Percentiles rank a stretch among this genome's conserved stretches.
These are phyloP conservation scores for Umbellularia californica DNA, from an alignment of 164 flowering plant species.

Conservation along the genomic window DNA sequence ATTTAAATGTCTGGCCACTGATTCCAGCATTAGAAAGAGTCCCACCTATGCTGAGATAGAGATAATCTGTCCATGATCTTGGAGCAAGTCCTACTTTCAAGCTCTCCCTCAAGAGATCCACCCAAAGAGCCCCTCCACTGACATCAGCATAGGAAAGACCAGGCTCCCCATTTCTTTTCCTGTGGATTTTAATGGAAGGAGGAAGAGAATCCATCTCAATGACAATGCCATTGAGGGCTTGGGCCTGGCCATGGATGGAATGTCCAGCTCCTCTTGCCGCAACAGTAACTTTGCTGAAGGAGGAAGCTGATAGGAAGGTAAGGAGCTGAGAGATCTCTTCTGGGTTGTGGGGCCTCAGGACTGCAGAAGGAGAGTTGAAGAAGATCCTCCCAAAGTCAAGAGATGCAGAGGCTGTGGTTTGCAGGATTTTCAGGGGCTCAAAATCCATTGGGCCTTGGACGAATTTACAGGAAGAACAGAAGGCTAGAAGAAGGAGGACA, in stretches of 20 bases:
- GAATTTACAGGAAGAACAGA: conserved; percentile 25
- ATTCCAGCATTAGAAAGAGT: conserved; percentile 45
- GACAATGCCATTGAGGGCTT: conserved; percentile 36
- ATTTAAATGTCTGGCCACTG: conserved; percentile 40
- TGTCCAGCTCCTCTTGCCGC: conserved; percentile 43
- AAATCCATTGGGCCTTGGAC: conserved; percentile 35
- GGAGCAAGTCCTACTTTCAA: conserved; percentile 36
- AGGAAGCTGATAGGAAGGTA: conserved; percentile 19
- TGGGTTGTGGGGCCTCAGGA: conserved; percentile 25
- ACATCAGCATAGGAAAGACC: conserved; percentile 33
- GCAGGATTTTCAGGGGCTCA: conserved; percentile 25
- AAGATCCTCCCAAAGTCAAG: conserved; percentile 30
- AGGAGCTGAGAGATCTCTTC: conserved; percentile 30
- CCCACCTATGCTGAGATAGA: conserved; percentile 37
- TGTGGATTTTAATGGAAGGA: conserved; percentile 21
- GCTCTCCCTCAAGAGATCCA: conserved; percentile 27
- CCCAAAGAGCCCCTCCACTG: conserved; percentile 37
- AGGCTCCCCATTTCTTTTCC: conserved; percentile 1
- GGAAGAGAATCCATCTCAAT: conserved; percentile 34
- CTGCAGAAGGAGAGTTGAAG: conserved; percentile 31
- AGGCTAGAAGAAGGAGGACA: conserved; percentile 20
- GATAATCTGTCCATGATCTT: conserved; percentile 42
- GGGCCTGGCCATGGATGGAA: conserved; percentile 39
- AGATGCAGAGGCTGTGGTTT: conserved; percentile 22
- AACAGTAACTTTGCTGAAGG: conserved; percentile 27